Conservation (phyloP, 495 filamentous ascomycete genomes). For the Pyronema domesticum region DNA sequence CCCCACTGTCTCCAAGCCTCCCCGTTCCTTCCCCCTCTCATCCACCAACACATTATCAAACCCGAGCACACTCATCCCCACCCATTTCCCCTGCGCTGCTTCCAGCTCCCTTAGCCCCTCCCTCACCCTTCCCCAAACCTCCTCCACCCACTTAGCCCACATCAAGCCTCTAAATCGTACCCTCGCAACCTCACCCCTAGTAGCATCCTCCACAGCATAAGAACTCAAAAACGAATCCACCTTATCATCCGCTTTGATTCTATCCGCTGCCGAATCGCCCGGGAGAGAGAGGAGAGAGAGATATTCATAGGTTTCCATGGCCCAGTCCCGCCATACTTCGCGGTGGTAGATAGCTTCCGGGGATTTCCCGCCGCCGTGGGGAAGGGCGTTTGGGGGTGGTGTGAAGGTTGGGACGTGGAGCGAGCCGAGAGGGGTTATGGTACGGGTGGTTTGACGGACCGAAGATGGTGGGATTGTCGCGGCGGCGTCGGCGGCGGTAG, state of each 20-base stretch:
- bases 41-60: constrained; percentile 21
- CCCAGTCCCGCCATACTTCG: constrained; percentile 28
- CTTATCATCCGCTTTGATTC: constrained; percentile 44
- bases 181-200: constrained; percentile 2
- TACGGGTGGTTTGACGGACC: background rate
- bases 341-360: constrained; percentile 30
- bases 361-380: constrained; percentile 31
- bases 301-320: constrained; percentile 64
- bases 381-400: constrained; percentile 26
- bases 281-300: constrained; percentile 51
- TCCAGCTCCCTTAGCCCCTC: background rate
- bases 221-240: constrained; percentile 67
- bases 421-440: background rate
- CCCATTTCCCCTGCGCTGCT: constrained; percentile 8
- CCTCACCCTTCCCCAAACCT: constrained; percentile 14
- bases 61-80: constrained; percentile 18
- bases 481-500: background rate
- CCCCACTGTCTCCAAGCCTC: constrained; percentile 13
- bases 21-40: constrained; percentile 12
- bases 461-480: background rate
- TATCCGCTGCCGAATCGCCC: constrained; percentile 37
- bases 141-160: constrained; percentile 12
- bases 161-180: constrained; percentile 16
- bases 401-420: constrained; percentile 35
- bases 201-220: constrained; percentile 34